Base-by-base conservation (phyloP, 768 basidiomycete genomes). In the Agaricus blazei region DNA sequence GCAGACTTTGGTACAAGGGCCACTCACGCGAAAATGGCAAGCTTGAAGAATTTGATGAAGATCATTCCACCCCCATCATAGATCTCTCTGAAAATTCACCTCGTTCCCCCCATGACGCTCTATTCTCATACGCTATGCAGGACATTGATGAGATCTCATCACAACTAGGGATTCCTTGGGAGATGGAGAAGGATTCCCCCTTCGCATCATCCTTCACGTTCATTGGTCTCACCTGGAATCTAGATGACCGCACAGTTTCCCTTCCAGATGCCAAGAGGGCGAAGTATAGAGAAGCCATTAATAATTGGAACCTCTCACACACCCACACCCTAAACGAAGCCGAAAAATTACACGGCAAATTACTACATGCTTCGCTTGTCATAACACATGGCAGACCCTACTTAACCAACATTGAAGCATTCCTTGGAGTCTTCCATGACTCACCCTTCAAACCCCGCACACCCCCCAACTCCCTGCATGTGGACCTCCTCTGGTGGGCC, bases 101-200 rank as follows among this genome's bases (percentile, higher is more conserved):
- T 5, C 27, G 19, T 4, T 23, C 19, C 4, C 4, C 15, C 3
- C 19, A 45, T 24, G 43, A 45, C 4, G 9, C 12, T 4, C 4
- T 24, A 4, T 45, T 45, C 12, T 19, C 43, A 11, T 45, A 45
- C 19, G 15, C 43, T 4, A 3, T 24, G 3, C 9, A 45, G 24
- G 73, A 77, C 56, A 71, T 78, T 9, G 62, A 75, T 44, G 9
- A 11, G 0, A 51, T 75, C 4, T 72, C 71, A 0, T 15, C 43
- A 0, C 3, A 4, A 1, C 58, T 65, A 23, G 64, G 67, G 1
- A 65, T 65, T 12, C 63, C 60, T 0, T 68, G 64, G 64, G 59
- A 67, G 44, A 8, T 4, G 0, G 23, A 51, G 3, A 67, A 64
- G 31, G 52, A 52, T 19, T 53, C 9, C 65, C 65, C 19, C 15